phyloP scores from a whole-genome alignment of 2,329 filamentous ascomycete genomes.

The Ophiostoma himal-ulmi region DNA sequence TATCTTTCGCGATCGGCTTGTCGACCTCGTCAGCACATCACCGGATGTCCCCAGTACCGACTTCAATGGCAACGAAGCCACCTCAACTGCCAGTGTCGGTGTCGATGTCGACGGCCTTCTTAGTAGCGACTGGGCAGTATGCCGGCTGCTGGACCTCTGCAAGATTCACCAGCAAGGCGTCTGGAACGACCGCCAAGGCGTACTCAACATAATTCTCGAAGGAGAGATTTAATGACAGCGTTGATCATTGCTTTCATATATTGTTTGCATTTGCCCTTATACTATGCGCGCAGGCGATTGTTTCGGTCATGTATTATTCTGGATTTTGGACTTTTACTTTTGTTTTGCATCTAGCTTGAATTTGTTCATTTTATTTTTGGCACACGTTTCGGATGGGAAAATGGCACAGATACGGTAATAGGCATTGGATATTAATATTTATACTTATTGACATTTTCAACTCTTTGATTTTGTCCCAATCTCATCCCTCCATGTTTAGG shows the following conservation, averaged over 20 bases:
- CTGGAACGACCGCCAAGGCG: constrained; percentile 20
- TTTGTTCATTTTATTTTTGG: constrained; percentile 1
- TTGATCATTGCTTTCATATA: neutral
- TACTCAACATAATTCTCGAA: constrained; percentile 22
- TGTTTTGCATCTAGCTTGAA: neutral
- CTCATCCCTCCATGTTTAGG: constrained; percentile 18
- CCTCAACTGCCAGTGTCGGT: constrained; percentile 11
- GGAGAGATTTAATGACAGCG: neutral
- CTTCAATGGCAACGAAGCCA: constrained; percentile 10
- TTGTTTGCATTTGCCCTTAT: neutral
- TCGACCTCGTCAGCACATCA: constrained; percentile 22
- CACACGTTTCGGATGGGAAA: neutral
- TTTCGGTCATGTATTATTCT: neutral
- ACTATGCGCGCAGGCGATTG: neutral
- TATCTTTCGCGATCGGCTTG: constrained; percentile 30
- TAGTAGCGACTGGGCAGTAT: constrained; percentile 28
- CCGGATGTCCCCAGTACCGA: neutral
- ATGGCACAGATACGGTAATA: neutral
- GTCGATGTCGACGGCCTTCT: constrained; percentile 14
- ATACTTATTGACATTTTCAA: neutral
- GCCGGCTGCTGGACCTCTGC: constrained; percentile 26
- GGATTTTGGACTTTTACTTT: neutral
- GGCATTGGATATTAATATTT: neutral
- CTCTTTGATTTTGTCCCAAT: neutral
- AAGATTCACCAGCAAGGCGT: constrained; percentile 23